phyloP scores from a whole-genome alignment of 768 basidiomycete species.

The Tricholoma bakamatsutake region DNA sequence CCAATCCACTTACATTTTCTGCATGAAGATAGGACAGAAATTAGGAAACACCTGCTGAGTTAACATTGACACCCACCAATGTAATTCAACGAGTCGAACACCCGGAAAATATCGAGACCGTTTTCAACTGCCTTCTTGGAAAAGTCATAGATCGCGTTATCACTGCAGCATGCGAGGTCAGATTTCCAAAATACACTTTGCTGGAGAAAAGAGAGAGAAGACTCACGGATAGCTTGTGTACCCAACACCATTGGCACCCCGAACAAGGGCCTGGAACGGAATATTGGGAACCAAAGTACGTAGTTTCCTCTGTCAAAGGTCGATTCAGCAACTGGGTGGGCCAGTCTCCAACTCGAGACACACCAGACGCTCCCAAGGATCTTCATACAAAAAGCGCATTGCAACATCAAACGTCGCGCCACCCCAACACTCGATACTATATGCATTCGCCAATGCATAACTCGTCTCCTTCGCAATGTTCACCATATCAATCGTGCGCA shows the following conservation, averaged over 20 bases:
- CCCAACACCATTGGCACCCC: conserved; percentile 98
- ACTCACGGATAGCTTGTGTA: conserved; percentile 96
- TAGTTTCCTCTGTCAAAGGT: conserved; percentile 61
- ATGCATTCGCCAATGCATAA: conserved; percentile 91
- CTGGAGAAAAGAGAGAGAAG: conserved; percentile 2
- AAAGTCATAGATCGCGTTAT: conserved; percentile 99
- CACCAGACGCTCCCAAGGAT: conserved; percentile 97
- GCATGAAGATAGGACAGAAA: conserved; percentile 6
- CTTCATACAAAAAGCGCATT: conserved; percentile 99
- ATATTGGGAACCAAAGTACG: conserved; percentile 97
- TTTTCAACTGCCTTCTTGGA: conserved; percentile 99
- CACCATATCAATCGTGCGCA: conserved; percentile 94
- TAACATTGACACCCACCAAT: conserved; percentile 51
- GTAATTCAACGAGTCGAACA: conserved; percentile 99
- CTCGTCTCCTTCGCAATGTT: conserved; percentile 99
- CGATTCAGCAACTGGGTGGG: neutral
- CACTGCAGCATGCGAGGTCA: conserved; percentile 36
- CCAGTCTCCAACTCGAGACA: conserved; percentile 17
- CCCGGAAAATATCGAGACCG: conserved; percentile 98
- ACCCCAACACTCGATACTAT: conserved; percentile 98
- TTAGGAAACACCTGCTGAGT: neutral
- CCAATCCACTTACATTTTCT: conserved; percentile 64
- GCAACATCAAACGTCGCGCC: conserved; percentile 98
- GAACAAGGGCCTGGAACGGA: conserved; percentile 95
- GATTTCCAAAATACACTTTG: neutral